Evolutionary conservation across 2,329 filamentous ascomycete species (phyloP).

Genomic region (Phaeophleospora eucalypticola): DNA sequence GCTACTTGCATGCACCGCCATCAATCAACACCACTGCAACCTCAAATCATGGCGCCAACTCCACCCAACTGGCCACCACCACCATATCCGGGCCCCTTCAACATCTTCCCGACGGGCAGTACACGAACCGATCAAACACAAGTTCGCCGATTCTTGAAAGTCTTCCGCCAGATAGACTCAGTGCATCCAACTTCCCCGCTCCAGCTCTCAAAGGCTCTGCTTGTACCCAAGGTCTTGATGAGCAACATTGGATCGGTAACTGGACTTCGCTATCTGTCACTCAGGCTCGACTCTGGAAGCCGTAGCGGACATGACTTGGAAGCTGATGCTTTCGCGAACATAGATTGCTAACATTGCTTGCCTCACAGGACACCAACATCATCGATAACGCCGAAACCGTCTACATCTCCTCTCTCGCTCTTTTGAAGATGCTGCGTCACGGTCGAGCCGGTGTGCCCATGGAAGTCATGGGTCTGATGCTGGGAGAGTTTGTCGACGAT

Average conservation of each 20-base stretch:
- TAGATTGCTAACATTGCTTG: slow-evolving; percentile 13
- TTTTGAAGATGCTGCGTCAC: slow-evolving; percentile 98
- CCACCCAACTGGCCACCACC: no score
- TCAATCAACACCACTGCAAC: no score
- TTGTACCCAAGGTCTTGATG: background rate
- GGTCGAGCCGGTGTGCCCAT: slow-evolving; percentile 96
- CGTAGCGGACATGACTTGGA: background rate
- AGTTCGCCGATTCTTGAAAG: background rate
- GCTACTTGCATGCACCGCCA: no score
- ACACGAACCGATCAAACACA: no score
- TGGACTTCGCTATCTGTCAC: background rate
- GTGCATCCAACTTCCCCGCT: background rate
- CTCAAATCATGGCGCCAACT: no score
- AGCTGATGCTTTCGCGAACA: no score
- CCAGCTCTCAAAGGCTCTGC: background rate
- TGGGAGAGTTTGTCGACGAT: slow-evolving; percentile 97
- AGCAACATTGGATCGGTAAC: background rate
- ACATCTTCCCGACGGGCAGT: no score
- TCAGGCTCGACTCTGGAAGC: background rate
- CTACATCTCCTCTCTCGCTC: slow-evolving; percentile 94
- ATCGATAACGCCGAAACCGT: slow-evolving; percentile 99
- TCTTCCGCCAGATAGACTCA: background rate
- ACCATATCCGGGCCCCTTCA: no score
- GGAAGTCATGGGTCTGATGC: slow-evolving; percentile 99
- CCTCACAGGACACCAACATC: slow-evolving; percentile 74